Evolutionary conservation across 139 green algal genomes (phyloP).

Genomic region (Tetratostichococcus sp.): DNA sequence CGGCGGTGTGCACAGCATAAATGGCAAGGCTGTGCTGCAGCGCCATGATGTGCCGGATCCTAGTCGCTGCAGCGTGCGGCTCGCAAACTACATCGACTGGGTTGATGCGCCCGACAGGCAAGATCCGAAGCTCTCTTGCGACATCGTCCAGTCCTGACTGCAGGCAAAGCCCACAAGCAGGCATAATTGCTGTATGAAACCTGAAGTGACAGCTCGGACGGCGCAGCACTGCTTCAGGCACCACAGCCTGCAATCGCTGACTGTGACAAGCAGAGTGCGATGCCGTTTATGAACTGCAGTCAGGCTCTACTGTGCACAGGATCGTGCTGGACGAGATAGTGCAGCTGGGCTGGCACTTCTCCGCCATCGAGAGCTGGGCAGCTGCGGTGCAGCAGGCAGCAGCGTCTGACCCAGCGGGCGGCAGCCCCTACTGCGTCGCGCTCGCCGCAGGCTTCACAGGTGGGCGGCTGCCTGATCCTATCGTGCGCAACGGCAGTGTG

Average conservation of each 20-base stretch:
- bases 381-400: slow-evolving; percentile 17
- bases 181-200: no score
- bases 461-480: slow-evolving; percentile 15
- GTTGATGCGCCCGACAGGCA: slow-evolving; percentile 26
- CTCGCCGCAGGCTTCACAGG: slow-evolving; percentile 63
- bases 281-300: no score
- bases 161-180: no score
- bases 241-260: no score
- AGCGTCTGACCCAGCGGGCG: background rate
- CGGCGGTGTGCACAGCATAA: background rate
- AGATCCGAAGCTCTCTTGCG: background rate
- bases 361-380: slow-evolving; percentile 59
- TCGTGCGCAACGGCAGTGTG: no score
- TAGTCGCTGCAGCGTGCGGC: slow-evolving; percentile 21
- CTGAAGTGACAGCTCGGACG: no score
- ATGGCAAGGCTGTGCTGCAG: background rate
- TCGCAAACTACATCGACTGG: slow-evolving; percentile 37
- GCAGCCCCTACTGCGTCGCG: slow-evolving; percentile 57
- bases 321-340: slow-evolving; percentile 56
- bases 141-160: no score
- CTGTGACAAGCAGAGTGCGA: no score
- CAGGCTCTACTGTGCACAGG: slow-evolving; percentile 40
- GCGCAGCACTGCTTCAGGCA: no score
- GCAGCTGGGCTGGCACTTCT: slow-evolving; percentile 62
- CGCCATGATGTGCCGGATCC: background rate